Conservation (phyloP, 805 yeast species). For the Candida hispaniensis region DNA sequence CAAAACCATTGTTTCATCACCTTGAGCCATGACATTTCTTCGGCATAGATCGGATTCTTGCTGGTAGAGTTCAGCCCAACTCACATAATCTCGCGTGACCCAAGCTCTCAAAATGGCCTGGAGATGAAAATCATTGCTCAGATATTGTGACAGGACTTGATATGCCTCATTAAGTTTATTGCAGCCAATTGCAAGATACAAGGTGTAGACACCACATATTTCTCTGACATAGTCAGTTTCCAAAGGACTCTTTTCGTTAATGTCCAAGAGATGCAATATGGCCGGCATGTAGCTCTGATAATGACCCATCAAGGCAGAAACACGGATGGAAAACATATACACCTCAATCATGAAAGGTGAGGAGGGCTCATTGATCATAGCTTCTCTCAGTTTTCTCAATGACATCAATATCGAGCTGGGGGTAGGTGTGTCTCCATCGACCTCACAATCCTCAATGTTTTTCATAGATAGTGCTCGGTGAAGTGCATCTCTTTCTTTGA, state of each 20-base stretch:
- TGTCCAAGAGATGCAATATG: slow-evolving; percentile 34
- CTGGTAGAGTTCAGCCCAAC: slow-evolving; percentile 15
- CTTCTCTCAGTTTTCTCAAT: slow-evolving; percentile 42
- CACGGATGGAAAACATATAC: slow-evolving; percentile 38
- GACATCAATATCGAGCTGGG: slow-evolving; percentile 15
- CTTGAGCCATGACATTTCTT: slow-evolving; percentile 12
- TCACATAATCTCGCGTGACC: slow-evolving; percentile 14
- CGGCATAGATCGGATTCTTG: slow-evolving; percentile 13
- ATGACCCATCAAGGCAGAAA: slow-evolving; percentile 38
- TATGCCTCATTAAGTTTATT: slow-evolving; percentile 20
- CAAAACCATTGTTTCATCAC: slow-evolving; percentile 4
- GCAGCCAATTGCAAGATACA: slow-evolving; percentile 32
- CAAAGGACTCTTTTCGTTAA: slow-evolving; percentile 22
- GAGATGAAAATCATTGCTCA: slow-evolving; percentile 5
- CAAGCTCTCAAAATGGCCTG: slow-evolving; percentile 17
- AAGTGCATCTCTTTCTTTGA: slow-evolving; percentile 1
- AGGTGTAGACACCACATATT: slow-evolving; percentile 33
- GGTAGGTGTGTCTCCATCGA: slow-evolving; percentile 1
- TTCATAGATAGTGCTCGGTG: not conserved
- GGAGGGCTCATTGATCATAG: slow-evolving; percentile 34
- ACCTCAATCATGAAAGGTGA: slow-evolving; percentile 37
- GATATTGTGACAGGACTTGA: slow-evolving; percentile 16
- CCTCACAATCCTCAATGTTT: not conserved
- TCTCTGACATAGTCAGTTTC: slow-evolving; percentile 31
- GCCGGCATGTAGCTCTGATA: slow-evolving; percentile 47